phyloP scores from a whole-genome alignment of 306 rosid genomes.

The Trifolium pratense region DNA sequence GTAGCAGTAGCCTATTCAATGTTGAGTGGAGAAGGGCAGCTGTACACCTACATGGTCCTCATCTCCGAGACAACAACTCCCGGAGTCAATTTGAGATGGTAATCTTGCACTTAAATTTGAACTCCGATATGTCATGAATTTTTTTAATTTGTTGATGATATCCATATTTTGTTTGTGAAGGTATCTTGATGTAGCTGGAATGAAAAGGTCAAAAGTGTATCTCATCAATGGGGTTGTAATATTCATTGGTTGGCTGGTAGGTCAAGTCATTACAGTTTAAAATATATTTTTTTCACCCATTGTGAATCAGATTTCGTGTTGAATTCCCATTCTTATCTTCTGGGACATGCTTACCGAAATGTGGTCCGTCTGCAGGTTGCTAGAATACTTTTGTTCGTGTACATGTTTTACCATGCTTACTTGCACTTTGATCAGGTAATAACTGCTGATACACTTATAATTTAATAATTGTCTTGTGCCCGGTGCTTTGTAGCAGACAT shows the following conservation, averaged over 20 bases:
- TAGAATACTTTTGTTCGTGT: conserved; percentile 79
- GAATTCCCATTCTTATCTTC: conserved; percentile 1
- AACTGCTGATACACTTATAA: conserved; percentile 15
- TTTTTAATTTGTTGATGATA: conserved; percentile 29
- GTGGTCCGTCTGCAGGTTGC: conserved; percentile 77
- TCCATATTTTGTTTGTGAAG: conserved; percentile 53
- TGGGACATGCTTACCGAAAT: conserved; percentile 35
- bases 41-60: conserved; percentile 89
- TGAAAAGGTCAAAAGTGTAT: conserved; percentile 84
- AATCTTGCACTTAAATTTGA: conserved; percentile 35
- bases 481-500: conserved; percentile 23
- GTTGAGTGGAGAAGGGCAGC: conserved; percentile 91
- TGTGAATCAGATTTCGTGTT: conserved; percentile 25
- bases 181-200: conserved; percentile 94
- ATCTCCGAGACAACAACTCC: conserved; percentile 97
- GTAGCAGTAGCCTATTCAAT: conserved; percentile 80
- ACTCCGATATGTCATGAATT: background rate
- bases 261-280: conserved; percentile 42
- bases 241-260: conserved; percentile 93
- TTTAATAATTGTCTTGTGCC: conserved; percentile 27
- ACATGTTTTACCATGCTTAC: conserved; percentile 85
- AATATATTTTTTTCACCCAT: conserved; percentile 17
- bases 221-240: conserved; percentile 86
- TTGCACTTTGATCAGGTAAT: conserved; percentile 88
- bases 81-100: conserved; percentile 98